A percentile compares a stretch with the other conserved stretches of the same genome.
Evolutionary conservation across 1,284 basidiomycete genomes (phyloP).

Genomic region (Testicularia cyperi): DNA sequence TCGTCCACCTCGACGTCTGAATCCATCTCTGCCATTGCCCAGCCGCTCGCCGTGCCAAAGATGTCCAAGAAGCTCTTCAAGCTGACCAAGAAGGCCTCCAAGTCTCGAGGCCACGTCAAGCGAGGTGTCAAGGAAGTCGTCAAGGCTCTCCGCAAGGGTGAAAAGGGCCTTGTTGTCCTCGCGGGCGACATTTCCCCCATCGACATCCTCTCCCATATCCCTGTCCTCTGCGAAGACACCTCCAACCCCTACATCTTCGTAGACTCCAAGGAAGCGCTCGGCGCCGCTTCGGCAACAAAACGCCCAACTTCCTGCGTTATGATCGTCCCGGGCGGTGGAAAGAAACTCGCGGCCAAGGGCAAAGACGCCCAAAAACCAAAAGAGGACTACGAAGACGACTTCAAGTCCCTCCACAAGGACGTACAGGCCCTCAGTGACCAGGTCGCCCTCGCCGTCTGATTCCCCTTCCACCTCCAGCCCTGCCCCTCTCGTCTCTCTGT

Average conservation of each 20-base stretch:
- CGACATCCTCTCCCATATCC: slow-evolving; percentile 96
- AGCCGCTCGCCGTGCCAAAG: slow-evolving; percentile 52
- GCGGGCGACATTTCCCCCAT: slow-evolving; percentile 97
- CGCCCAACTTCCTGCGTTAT: slow-evolving; percentile 97
- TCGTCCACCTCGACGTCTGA: background rate
- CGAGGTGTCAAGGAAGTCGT: slow-evolving; percentile 60
- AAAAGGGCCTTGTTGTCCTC: slow-evolving; percentile 73
- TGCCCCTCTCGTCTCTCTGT: background rate
- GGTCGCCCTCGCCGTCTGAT: slow-evolving; percentile 26
- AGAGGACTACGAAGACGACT: slow-evolving; percentile 79
- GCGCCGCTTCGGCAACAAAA: slow-evolving; percentile 92
- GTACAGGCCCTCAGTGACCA: slow-evolving; percentile 56
- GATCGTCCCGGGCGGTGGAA: slow-evolving; percentile 67
- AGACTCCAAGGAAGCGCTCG: slow-evolving; percentile 70
- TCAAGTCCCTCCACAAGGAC: slow-evolving; percentile 80
- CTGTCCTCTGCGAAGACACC: slow-evolving; percentile 90
- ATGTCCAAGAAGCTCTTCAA: slow-evolving; percentile 59
- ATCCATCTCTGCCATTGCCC: slow-evolving; percentile 50
- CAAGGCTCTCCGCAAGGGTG: slow-evolving; percentile 57
- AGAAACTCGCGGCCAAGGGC: slow-evolving; percentile 69
- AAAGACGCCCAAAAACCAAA: slow-evolving; percentile 64
- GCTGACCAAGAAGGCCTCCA: slow-evolving; percentile 59
- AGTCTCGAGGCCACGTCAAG: slow-evolving; percentile 58
- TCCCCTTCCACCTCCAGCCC: background rate
- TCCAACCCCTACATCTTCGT: slow-evolving; percentile 81